Percentiles rank a stretch among this genome's conserved stretches.
These are phyloP conservation scores for Trichoderma virens DNA, from an alignment of 495 filamentous ascomycete species.

Conservation along the genomic window DNA sequence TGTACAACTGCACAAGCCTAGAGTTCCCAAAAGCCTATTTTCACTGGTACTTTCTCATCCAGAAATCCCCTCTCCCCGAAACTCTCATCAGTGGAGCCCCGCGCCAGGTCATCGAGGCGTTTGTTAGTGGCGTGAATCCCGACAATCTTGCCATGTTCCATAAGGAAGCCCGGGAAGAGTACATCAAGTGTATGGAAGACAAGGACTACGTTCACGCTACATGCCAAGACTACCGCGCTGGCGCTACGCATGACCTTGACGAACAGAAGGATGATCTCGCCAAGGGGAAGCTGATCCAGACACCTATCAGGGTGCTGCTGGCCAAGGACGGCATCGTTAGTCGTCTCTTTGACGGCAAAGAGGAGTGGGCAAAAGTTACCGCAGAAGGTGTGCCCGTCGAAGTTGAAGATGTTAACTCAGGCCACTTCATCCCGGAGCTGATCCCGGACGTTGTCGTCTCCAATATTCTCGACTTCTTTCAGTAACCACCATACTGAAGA, in stretches of 20 bases:
- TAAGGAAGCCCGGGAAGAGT: conserved; percentile 18
- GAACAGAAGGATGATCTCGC: conserved; percentile 26
- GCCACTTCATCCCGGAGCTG: conserved; percentile 39
- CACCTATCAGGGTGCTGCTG: conserved; percentile 31
- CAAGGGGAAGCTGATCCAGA: conserved; percentile 24
- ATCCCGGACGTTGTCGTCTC: conserved; percentile 25
- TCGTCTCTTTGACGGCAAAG: conserved; percentile 26
- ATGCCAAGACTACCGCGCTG: conserved; percentile 38
- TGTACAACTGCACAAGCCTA: conserved; percentile 25
- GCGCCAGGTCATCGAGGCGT: conserved; percentile 17
- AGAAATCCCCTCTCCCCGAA: conserved; percentile 30
- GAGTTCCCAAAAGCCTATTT: conserved; percentile 30
- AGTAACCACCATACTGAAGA: not conserved
- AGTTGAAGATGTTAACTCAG: conserved; percentile 26
- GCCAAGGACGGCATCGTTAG: conserved; percentile 29
- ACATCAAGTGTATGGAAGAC: conserved; percentile 24
- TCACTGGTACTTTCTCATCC: conserved; percentile 40
- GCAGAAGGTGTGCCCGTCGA: conserved; percentile 17
- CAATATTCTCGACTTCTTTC: conserved; percentile 22
- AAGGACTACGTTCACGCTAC: conserved; percentile 24
- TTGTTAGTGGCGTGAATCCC: conserved; percentile 18
- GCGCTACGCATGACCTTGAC: conserved; percentile 28
- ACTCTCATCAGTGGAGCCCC: conserved; percentile 20
- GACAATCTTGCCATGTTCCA: conserved; percentile 14
- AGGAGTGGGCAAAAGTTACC: conserved; percentile 28